A percentile compares a stretch with the other conserved stretches of the same genome.
Conservation (phyloP, 345 rosid species). For the Stellera chamaejasme region DNA sequence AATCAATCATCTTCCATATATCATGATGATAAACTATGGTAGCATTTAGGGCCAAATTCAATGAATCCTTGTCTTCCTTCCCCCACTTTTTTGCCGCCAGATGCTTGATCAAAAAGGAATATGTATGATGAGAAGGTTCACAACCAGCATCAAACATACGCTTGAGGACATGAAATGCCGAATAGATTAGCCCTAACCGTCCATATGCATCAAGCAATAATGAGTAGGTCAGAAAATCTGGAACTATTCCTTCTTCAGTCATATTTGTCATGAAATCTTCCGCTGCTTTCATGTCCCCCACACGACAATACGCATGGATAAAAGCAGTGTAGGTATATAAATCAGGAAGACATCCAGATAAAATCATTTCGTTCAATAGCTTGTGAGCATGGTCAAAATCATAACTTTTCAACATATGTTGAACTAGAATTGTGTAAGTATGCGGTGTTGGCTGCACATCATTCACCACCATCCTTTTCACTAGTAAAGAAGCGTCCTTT, state of each 20-base stretch:
- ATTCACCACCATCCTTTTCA: constrained; percentile 42
- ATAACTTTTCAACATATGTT: constrained; percentile 49
- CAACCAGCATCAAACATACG: constrained; percentile 66
- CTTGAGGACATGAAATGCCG: constrained; percentile 71
- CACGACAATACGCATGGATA: constrained; percentile 54
- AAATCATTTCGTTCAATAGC: constrained; percentile 44
- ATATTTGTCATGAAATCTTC: constrained; percentile 55
- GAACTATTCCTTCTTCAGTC: constrained; percentile 50
- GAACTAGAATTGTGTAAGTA: constrained; percentile 70
- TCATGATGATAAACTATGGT: constrained; percentile 23
- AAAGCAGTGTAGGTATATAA: constrained; percentile 61
- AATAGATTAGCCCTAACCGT: constrained; percentile 38
- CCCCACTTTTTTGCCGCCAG: constrained; percentile 31
- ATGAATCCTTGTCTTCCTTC: constrained; percentile 20
- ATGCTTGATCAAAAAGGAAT: constrained; percentile 53
- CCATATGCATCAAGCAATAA: constrained; percentile 61
- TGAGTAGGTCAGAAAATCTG: constrained; percentile 60
- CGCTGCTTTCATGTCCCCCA: constrained; percentile 60
- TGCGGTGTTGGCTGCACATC: constrained; percentile 46
- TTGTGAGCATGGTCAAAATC: constrained; percentile 47
- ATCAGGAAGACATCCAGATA: constrained; percentile 59
- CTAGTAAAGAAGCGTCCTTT: constrained; percentile 36
- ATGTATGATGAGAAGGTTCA: constrained; percentile 69
- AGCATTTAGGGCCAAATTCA: constrained; percentile 23
- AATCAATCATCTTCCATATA: constrained; percentile 54